phyloP scores from a whole-genome alignment of 108 stramenopile genomes.

The Nannochloropsis salina region DNA sequence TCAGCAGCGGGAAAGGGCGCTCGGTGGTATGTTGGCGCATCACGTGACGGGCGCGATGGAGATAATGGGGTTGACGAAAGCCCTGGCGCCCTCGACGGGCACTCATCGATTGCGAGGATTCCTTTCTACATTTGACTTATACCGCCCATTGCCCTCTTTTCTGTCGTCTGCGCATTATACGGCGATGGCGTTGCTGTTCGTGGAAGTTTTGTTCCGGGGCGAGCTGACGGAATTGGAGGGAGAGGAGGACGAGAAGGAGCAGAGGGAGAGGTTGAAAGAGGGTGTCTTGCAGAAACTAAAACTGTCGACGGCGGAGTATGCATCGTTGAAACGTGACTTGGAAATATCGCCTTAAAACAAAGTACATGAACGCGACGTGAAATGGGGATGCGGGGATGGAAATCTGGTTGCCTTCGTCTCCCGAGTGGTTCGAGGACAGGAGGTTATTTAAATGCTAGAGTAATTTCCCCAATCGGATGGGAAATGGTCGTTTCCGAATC shows the following conservation, averaged over 20 bases:
- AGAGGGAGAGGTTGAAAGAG: neutral
- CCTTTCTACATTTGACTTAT: neutral
- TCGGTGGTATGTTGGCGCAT: neutral
- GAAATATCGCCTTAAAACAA: neutral
- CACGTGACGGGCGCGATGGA: slow-evolving; percentile 12
- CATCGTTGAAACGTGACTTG: neutral
- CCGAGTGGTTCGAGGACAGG: no score
- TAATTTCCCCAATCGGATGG: no score
- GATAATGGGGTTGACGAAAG: neutral
- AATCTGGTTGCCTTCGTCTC: neutral
- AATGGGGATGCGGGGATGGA: neutral
- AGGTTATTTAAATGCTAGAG: no score
- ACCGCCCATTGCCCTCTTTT: neutral
- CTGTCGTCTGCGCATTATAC: neutral
- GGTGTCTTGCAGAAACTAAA: neutral
- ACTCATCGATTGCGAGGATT: neutral
- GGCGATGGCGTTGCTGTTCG: neutral
- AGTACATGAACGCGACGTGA: neutral
- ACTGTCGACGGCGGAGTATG: neutral
- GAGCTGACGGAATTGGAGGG: neutral
- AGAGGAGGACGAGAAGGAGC: neutral
- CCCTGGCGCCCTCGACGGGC: neutral
- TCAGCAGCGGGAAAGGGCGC: slow-evolving; percentile 4
- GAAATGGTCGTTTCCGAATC: no score
- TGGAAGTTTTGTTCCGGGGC: neutral